Percentiles rank a stretch among this genome's conserved stretches.
These are phyloP conservation scores for Solanum pinnatisectum DNA, from an alignment of 257 asterid species.

Conservation along the genomic window DNA sequence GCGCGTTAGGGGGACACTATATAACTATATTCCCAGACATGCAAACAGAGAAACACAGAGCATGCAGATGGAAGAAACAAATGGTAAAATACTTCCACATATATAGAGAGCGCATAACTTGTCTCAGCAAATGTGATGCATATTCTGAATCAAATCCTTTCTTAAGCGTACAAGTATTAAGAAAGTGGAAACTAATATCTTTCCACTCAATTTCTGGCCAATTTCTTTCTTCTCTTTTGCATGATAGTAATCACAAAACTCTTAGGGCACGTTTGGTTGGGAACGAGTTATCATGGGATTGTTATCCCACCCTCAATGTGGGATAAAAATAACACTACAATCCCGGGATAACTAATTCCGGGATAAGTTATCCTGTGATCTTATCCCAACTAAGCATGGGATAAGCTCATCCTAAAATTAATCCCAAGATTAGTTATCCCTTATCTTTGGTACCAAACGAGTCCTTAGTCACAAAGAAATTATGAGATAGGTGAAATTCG, in stretches of 20 bases:
- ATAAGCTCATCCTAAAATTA: neutral
- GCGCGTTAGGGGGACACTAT: conserved; percentile 9
- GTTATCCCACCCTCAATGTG: neutral
- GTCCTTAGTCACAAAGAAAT: neutral
- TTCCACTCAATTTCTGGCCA: neutral
- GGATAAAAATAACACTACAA: neutral
- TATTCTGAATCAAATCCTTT: neutral
- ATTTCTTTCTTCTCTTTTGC: neutral
- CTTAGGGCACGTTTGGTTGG: neutral
- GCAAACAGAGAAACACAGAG: neutral
- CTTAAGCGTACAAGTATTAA: neutral
- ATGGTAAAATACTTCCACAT: neutral
- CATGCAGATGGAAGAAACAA: conserved; percentile 1
- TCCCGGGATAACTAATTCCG: no score
- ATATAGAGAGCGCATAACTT: neutral
- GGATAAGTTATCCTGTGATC: neutral
- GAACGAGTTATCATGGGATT: neutral
- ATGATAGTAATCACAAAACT: neutral
- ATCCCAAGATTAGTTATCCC: neutral
- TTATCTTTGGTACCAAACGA: neutral
- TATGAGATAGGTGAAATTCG: neutral
- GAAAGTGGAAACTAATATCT: neutral
- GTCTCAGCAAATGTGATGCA: neutral
- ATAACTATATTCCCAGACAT: conserved; percentile 7
- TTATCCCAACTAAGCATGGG: neutral